Evolutionary conservation across 148 eudicot species (phyloP).

Genomic region (Rhododendron ferrugineum): DNA sequence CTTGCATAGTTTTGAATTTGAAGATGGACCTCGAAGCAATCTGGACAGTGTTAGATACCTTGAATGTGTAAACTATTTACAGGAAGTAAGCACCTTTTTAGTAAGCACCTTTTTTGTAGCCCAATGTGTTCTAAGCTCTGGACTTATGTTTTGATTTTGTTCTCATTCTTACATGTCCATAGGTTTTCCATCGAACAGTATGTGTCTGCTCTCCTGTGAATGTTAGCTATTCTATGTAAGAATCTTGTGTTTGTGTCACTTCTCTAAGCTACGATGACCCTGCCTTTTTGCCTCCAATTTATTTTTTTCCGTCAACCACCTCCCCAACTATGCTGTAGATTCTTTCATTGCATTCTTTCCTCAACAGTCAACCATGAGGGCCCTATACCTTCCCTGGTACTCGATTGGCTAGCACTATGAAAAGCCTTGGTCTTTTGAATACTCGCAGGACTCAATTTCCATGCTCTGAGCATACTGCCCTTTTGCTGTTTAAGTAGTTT

Average conservation of each 20-base stretch:
- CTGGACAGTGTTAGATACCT: constrained; percentile 76
- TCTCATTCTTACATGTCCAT: neutral
- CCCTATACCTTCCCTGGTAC: neutral
- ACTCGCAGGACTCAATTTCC: neutral
- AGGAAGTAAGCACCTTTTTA: constrained; percentile 56
- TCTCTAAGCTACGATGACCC: neutral
- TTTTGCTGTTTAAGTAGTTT: neutral
- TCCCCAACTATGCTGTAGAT: neutral
- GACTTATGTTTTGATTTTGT: neutral
- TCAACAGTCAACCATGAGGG: neutral
- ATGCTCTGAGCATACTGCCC: neutral
- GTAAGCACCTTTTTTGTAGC: constrained; percentile 34
- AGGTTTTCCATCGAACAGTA: neutral
- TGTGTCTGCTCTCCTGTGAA: neutral
- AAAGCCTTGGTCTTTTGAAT: neutral
- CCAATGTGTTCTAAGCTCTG: neutral
- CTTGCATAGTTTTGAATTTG: constrained; percentile 37
- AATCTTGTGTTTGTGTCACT: neutral
- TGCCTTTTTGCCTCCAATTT: neutral
- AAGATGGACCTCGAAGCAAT: constrained; percentile 93
- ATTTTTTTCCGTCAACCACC: neutral
- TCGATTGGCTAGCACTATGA: neutral
- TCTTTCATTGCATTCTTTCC: neutral
- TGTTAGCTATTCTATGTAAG: neutral
- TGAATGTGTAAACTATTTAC: constrained; percentile 87